Evolutionary conservation across 2,329 filamentous ascomycete species (phyloP), one percentile per base, ranked within the genome.

Genomic region (Nannizzia gypsea): DNA sequence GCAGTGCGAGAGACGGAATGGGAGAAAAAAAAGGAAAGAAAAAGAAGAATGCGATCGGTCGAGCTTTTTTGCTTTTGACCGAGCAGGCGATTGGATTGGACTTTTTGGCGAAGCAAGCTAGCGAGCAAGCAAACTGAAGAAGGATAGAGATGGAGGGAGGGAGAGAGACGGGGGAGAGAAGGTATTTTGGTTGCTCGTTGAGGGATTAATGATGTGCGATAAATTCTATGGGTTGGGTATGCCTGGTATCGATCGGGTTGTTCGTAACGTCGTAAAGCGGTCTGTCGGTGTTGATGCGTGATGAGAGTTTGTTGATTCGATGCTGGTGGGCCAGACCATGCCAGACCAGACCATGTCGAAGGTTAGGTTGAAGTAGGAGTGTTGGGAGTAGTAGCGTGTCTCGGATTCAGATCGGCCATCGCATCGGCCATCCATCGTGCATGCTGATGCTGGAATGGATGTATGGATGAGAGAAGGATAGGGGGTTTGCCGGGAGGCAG

Each of bases 171-270:
- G 31, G 9, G 31, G 13, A 9, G 31, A 34, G 9, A 36, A 11
- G 9, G 9, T 36, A 3, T 36, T 36, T 34, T 34, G 31, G 8
- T 34, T 13, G n/a, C 42, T 46, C 17, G 42, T 13, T 15, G 22
- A 46, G 22, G 22, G 44, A 22, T 22, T 24, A 50, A 24, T 46
- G 20, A 28, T 17, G 20, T n/a, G 44, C 8, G 50, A 24, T 26
- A 54, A 31, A 13, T 8, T 54, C 50, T 54, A 54, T 54, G 50
- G 50, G 24, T 54, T 54, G 50, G 28, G 28, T 54, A 54, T 54
- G 50, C n/a, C 50, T 54, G 50, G 50, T 54, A 54, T 54, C 50
- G 28, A 54, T 54, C 50, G 26, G 28, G 50, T 26, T 28, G 31
- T 54, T 54, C 31, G 31, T 36, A 36, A 54, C 50, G 20, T 54